Percentiles rank a stretch among this genome's conserved stretches.
Conservation (phyloP, 495 filamentous ascomycete species). For the Evansstolkia leycettana region DNA sequence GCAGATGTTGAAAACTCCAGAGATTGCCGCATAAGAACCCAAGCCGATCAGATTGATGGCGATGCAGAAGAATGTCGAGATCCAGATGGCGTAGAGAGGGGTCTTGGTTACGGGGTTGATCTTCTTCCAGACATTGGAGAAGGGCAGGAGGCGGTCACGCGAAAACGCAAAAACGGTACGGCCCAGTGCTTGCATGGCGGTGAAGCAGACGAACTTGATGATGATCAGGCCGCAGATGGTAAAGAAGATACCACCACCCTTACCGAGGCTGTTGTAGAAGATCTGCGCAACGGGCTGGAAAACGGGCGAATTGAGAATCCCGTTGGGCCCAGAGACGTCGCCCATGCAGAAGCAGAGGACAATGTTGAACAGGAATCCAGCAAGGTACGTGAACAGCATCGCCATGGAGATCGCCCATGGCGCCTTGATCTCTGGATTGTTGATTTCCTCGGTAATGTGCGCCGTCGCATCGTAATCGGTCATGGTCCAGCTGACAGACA, state of each 20-base stretch:
- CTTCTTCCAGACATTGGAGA: slow-evolving; percentile 41
- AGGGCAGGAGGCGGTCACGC: slow-evolving; percentile 45
- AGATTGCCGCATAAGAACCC: slow-evolving; percentile 46
- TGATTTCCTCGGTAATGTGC: slow-evolving; percentile 53
- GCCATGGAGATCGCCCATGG: slow-evolving; percentile 49
- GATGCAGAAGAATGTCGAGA: slow-evolving; percentile 43
- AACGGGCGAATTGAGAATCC: slow-evolving; percentile 31
- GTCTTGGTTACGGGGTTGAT: slow-evolving; percentile 41
- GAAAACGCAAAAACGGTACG: slow-evolving; percentile 53
- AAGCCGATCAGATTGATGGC: slow-evolving; percentile 52
- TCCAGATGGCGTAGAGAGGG: slow-evolving; percentile 49
- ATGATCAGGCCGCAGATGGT: slow-evolving; percentile 47
- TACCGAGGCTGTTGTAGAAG: slow-evolving; percentile 50
- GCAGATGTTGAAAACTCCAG: slow-evolving; percentile 51
- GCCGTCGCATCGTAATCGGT: slow-evolving; percentile 45
- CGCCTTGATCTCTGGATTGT: slow-evolving; percentile 43
- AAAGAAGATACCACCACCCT: slow-evolving; percentile 44
- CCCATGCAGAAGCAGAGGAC: slow-evolving; percentile 52
- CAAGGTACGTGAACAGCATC: slow-evolving; percentile 48
- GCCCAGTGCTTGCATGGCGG: slow-evolving; percentile 47
- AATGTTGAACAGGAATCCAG: slow-evolving; percentile 50
- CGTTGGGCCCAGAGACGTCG: slow-evolving; percentile 26
- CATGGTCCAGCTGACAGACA: slow-evolving; percentile 59
- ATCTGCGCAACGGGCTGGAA: slow-evolving; percentile 53
- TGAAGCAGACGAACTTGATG: slow-evolving; percentile 40